Base-by-base conservation (phyloP, 1,284 basidiomycete species). In the Fomitopsis pinicola region DNA sequence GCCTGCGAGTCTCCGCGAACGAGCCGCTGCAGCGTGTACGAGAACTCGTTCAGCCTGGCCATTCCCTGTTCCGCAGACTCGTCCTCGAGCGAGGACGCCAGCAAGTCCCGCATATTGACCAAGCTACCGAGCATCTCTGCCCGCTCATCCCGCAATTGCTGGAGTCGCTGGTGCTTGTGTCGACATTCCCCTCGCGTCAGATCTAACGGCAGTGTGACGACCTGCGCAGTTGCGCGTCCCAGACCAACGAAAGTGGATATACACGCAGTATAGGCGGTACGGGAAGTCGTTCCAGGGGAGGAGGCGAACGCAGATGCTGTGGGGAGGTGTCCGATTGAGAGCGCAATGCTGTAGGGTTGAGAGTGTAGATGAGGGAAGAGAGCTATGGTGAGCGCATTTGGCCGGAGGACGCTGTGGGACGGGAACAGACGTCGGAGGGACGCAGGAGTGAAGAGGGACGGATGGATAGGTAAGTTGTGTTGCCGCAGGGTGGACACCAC, bases 121-220 rank as follows among this genome's bases (percentile, higher is more conserved):
- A 92, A 78, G 6, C 72, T 70, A 1, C 89, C 90, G 3, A 92
- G 79, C 2, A 78, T 73, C 66, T 85, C 79, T 1, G 90, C 89
- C 10, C 83, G 79, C 63, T 85, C 78, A 66, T 92, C 81, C 22
- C 90, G 79, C 8, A 91, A 77, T 28, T 73, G 78, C 62, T 87
- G 81, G 17, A 91, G 77, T 57, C 81, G 78, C 59, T 76, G 75
- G n/a, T 82, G 80, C 64, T 86, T 88, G 63, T 80, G 74, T 36
- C 71, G 73, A 68, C 88, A 90, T 73, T 92, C 91, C 59, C 87
- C 83, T 17, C 80, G 77, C 3, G 84, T 77, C 10, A 91, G 78
- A 54, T 81, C 76, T 10, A 87, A 63, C 0, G 87, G 86, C 3
- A 84, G 69, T 3, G 72, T 69, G 46, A 75, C 46, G 10, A 72